Conservation (phyloP, 805 yeast genomes). For the Torulaspora maleeae region DNA sequence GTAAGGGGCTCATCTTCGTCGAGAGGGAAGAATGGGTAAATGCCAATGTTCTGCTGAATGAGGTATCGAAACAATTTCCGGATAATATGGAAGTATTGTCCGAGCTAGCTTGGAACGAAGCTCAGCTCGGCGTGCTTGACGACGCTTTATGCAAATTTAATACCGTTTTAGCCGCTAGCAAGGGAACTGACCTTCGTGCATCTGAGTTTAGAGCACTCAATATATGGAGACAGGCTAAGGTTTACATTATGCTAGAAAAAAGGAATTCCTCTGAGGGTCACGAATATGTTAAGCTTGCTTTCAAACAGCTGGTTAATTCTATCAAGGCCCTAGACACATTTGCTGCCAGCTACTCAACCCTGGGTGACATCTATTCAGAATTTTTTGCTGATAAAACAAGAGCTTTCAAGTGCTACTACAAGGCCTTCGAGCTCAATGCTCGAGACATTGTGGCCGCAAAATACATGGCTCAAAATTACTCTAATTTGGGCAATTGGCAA, state of each 20-base stretch:
- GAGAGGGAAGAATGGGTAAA: constrained; percentile 55
- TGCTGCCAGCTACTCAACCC: constrained; percentile 76
- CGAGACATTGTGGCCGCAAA: constrained; percentile 72
- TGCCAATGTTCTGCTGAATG: constrained; percentile 51
- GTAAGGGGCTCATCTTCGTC: constrained; percentile 72
- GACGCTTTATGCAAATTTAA: constrained; percentile 38
- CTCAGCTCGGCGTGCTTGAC: constrained; percentile 50
- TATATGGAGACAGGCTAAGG: constrained; percentile 71
- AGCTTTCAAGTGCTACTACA: constrained; percentile 81
- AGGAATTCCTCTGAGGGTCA: constrained; percentile 15
- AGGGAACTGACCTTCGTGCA: constrained; percentile 50
- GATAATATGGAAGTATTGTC: constrained; percentile 54
- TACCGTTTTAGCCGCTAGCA: constrained; percentile 32
- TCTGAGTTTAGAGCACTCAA: constrained; percentile 54
- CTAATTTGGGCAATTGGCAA: constrained; percentile 72
- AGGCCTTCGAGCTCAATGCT: constrained; percentile 82
- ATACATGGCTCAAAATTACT: constrained; percentile 64
- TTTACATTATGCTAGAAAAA: constrained; percentile 42
- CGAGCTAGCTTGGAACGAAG: constrained; percentile 76
- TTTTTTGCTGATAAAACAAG: constrained; percentile 55
- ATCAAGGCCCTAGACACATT: constrained; percentile 57
- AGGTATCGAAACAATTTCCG: constrained; percentile 47
- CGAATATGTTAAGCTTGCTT: constrained; percentile 44
- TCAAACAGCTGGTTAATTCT: constrained; percentile 53
- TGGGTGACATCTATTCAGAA: constrained; percentile 69